Conservation (phyloP, 345 rosid genomes). For the Gossypium ekmanianum region DNA sequence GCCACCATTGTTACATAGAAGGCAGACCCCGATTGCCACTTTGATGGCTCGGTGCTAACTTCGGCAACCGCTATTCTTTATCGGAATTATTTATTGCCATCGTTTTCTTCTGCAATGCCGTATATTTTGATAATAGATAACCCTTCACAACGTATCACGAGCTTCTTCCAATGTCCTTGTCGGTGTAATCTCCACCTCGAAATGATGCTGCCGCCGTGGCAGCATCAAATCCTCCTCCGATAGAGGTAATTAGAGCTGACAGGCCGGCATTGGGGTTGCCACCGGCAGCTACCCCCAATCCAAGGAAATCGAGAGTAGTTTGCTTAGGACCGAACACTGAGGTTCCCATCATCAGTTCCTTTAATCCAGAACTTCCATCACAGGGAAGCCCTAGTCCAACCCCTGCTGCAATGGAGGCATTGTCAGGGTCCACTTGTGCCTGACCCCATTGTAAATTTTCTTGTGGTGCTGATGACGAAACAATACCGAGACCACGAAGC, state of each 20-base stretch:
- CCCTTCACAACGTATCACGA: no score
- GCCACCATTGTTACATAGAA: no score
- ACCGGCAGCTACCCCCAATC: slow-evolving; percentile 86
- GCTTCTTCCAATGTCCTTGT: no score
- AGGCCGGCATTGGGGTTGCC: slow-evolving; percentile 47
- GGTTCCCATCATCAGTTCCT: slow-evolving; percentile 88
- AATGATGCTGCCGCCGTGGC: not conserved
- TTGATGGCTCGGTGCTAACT: no score
- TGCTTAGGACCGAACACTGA: slow-evolving; percentile 79
- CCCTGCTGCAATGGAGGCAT: slow-evolving; percentile 50
- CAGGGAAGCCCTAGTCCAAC: slow-evolving; percentile 76
- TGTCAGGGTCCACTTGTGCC: slow-evolving; percentile 51
- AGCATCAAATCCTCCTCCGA: slow-evolving; percentile 56
- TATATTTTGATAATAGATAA: no score
- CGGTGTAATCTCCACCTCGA: no score
- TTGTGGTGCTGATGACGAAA: slow-evolving; percentile 52
- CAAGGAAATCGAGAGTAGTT: slow-evolving; percentile 87
- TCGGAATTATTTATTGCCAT: no score
- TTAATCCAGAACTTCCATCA: slow-evolving; percentile 66
- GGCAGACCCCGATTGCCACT: no score
- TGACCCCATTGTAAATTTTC: slow-evolving; percentile 52
- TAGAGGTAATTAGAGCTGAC: slow-evolving; percentile 71
- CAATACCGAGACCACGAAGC: slow-evolving; percentile 78
- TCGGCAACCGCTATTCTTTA: no score
- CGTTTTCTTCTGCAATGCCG: no score